These are phyloP conservation scores for Daedaleopsis sinensis DNA, from an alignment of 768 basidiomycete species.

Conservation along the genomic window DNA sequence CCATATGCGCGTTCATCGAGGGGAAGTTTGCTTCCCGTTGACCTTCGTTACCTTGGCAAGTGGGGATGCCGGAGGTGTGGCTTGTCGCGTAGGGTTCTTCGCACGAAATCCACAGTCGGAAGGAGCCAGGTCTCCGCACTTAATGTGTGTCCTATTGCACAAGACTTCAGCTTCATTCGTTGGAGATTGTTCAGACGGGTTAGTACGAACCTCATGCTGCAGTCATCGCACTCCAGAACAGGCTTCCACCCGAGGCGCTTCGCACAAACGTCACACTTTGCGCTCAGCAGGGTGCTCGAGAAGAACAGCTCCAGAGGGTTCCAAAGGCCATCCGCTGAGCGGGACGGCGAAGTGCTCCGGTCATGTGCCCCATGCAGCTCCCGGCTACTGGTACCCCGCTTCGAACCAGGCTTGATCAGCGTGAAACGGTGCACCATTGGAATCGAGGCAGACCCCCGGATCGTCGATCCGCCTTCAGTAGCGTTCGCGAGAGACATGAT, in stretches of 20 bases:
- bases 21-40: slow-evolving; percentile 17
- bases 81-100: slow-evolving; percentile 7
- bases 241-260: slow-evolving; percentile 90
- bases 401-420: slow-evolving; percentile 77
- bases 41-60: slow-evolving; percentile 18
- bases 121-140: slow-evolving; percentile 84
- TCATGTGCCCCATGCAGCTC: slow-evolving; percentile 20
- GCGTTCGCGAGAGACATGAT: slow-evolving; percentile 58
- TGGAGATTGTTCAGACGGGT: background rate
- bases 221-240: slow-evolving; percentile 87
- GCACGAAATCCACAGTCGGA: slow-evolving; percentile 73
- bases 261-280: slow-evolving; percentile 81
- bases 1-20: slow-evolving; percentile 10
- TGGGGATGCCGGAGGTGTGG: slow-evolving; percentile 17
- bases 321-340: slow-evolving; percentile 50
- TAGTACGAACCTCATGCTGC: slow-evolving; percentile 60
- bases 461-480: slow-evolving; percentile 78
- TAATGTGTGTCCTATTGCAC: slow-evolving; percentile 70
- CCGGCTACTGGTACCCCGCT: slow-evolving; percentile 38
- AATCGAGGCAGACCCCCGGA: slow-evolving; percentile 45
- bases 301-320: slow-evolving; percentile 76
- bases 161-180: background rate
- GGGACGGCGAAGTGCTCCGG: slow-evolving; percentile 39
- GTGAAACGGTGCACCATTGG: slow-evolving; percentile 85
- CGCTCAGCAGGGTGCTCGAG: slow-evolving; percentile 66